Percentiles rank a stretch among this genome's conserved stretches.
Evolutionary conservation across 2,329 filamentous ascomycete genomes (phyloP).

Genomic region (Ceratocystis destructans): DNA sequence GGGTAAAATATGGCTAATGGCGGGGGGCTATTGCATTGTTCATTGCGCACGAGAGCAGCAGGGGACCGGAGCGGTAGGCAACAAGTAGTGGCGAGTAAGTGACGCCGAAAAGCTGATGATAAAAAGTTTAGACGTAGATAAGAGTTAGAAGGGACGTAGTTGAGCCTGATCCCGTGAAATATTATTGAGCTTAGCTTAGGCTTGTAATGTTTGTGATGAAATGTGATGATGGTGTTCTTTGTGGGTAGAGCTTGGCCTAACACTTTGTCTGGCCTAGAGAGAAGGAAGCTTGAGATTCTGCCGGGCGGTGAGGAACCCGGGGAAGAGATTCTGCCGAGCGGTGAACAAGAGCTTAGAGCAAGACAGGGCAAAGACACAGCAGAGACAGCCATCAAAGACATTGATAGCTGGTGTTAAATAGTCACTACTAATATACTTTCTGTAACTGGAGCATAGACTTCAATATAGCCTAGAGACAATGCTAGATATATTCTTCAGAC

Average conservation of each 20-base stretch:
- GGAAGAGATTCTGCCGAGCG: background rate
- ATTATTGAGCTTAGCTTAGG: too few relatives aligned
- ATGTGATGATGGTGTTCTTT: background rate
- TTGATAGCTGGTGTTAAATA: background rate
- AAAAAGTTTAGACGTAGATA: too few relatives aligned
- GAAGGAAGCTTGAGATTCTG: conserved; percentile 17
- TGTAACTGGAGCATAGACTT: too few relatives aligned
- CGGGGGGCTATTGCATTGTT: conserved; percentile 15
- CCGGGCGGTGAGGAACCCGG: conserved; percentile 16
- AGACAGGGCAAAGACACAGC: background rate
- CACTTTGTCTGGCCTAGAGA: background rate
- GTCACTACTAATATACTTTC: too few relatives aligned
- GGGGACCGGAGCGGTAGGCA: too few relatives aligned
- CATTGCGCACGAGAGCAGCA: conserved; percentile 4
- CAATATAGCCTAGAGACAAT: too few relatives aligned
- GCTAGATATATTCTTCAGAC: too few relatives aligned
- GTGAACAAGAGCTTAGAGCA: background rate
- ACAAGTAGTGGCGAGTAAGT: too few relatives aligned
- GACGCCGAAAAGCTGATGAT: too few relatives aligned
- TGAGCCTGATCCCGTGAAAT: too few relatives aligned
- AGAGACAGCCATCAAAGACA: background rate
- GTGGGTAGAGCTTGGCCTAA: background rate
- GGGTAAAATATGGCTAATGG: background rate
- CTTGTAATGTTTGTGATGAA: background rate
- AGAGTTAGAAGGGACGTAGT: too few relatives aligned